These are phyloP conservation scores for Marchantia polymorpha DNA, from an alignment of 225 moss, liverwort and hornwort species.

Conservation along the genomic window DNA sequence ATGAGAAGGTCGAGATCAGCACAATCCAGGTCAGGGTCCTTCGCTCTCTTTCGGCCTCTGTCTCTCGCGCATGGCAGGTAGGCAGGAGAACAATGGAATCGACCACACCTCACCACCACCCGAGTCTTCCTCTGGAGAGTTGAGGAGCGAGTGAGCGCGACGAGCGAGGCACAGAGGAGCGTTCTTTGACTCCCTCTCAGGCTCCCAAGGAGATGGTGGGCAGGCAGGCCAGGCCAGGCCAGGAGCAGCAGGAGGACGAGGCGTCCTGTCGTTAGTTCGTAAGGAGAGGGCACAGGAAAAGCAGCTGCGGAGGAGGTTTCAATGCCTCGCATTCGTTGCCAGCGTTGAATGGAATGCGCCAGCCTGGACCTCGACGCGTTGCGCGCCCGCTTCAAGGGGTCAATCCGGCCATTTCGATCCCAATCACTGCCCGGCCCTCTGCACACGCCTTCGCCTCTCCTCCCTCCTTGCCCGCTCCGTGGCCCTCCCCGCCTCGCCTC, in stretches of 20 bases:
- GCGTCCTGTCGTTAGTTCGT: constrained; percentile 2
- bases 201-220: no score
- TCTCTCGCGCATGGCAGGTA: not conserved
- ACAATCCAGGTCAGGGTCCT: not conserved
- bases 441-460: constrained; percentile 5
- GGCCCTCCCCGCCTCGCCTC: not conserved
- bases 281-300: not conserved
- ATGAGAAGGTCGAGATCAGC: not conserved
- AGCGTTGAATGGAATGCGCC: constrained; percentile 4
- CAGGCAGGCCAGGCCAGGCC: not conserved
- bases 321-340: constrained; percentile 3
- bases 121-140: not conserved
- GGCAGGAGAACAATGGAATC: not conserved
- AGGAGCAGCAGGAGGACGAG: no score
- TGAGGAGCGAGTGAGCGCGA: not conserved
- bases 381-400: not conserved
- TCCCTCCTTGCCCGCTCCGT: no score
- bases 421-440: constrained; percentile 11
- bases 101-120: not conserved
- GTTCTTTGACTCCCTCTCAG: not conserved
- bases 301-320: constrained; percentile 5
- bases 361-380: constrained; percentile 10
- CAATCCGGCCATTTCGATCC: constrained; percentile 9
- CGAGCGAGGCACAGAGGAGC: not conserved
- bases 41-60: not conserved